Conservation (phyloP, 345 rosid genomes). For the Melaleuca quinquenervia region DNA sequence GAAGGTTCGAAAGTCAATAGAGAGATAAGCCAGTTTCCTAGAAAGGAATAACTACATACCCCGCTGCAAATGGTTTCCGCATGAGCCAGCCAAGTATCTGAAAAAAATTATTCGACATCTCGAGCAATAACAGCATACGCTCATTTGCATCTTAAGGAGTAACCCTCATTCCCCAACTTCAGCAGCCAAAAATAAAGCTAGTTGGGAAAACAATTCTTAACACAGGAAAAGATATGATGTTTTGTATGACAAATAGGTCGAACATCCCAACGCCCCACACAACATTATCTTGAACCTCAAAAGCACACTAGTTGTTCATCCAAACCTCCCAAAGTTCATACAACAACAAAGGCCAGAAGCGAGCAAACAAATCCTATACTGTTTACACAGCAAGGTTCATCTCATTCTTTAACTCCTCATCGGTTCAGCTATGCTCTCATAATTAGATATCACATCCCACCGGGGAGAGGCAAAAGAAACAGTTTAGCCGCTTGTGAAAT, state of each 20-base stretch:
- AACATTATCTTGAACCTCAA: neutral
- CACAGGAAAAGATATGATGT: neutral
- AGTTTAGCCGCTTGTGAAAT: neutral
- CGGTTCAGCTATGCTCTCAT: neutral
- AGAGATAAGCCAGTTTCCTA: neutral
- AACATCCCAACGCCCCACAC: neutral
- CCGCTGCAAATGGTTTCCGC: neutral
- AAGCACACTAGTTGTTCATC: neutral
- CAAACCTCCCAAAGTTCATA: neutral
- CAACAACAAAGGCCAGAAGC: neutral
- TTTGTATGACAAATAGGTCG: neutral
- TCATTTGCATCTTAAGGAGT: neutral
- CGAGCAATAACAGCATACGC: neutral
- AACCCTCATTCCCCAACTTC: neutral
- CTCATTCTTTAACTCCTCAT: neutral
- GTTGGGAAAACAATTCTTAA: neutral
- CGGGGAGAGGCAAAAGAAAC: neutral
- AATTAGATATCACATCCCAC: neutral
- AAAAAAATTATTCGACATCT: neutral
- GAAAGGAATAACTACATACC: neutral
- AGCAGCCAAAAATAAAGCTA: neutral
- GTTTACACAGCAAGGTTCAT: neutral
- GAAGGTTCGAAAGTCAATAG: neutral
- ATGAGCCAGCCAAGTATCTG: neutral
- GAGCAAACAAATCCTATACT: neutral